A percentile compares a stretch with the other conserved stretches of the same genome.
phyloP scores from a whole-genome alignment of 1,284 basidiomycete species.

The Bjerkandera adusta region DNA sequence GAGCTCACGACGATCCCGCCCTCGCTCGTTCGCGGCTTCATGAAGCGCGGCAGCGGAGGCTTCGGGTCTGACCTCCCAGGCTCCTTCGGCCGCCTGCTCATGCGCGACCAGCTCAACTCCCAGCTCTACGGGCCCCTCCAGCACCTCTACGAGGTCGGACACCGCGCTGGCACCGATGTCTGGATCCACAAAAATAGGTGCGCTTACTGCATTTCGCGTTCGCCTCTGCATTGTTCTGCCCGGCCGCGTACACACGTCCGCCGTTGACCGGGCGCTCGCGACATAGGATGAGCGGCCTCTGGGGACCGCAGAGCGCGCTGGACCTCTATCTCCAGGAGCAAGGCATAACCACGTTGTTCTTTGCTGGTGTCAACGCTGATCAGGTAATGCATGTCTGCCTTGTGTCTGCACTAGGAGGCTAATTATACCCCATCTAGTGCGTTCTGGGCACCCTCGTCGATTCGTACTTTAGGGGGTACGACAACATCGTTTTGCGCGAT shows the following conservation, averaged over 20 bases:
- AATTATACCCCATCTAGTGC: conserved; percentile 38
- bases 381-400: conserved; percentile 39
- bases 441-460: conserved; percentile 65
- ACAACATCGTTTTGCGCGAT: conserved; percentile 56
- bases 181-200: conserved; percentile 75
- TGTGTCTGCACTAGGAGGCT: background rate
- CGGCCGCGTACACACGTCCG: background rate
- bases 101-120: conserved; percentile 54
- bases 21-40: conserved; percentile 48
- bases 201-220: conserved; percentile 10
- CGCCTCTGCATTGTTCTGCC: background rate
- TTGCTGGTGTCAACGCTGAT: conserved; percentile 67
- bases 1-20: conserved; percentile 64
- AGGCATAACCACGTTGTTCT: conserved; percentile 59
- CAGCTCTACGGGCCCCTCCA: conserved; percentile 64
- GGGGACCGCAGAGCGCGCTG: conserved; percentile 58
- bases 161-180: conserved; percentile 54
- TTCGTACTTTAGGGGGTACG: conserved; percentile 63
- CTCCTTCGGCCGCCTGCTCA: conserved; percentile 56
- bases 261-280: background rate
- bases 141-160: conserved; percentile 49
- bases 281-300: conserved; percentile 62
- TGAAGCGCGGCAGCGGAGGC: conserved; percentile 47
- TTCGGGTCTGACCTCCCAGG: conserved; percentile 57
- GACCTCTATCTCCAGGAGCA: conserved; percentile 62